Percentiles rank a stretch among this genome's conserved stretches.
phyloP scores from a whole-genome alignment of 2,329 filamentous ascomycete species.

The Domatiomyces globalis region DNA sequence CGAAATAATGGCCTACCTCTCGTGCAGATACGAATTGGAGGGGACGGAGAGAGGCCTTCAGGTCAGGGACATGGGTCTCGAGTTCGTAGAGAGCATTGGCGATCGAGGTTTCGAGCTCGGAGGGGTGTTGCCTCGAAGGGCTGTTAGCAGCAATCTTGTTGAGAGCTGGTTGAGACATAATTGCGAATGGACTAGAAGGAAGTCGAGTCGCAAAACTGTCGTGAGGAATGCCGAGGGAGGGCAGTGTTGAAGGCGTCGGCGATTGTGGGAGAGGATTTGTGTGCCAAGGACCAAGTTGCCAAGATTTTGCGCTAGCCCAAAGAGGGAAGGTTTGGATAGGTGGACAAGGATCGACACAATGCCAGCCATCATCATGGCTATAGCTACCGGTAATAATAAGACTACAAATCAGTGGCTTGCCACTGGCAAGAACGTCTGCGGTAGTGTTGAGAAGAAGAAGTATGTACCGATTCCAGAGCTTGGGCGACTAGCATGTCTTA shows the following conservation, averaged over 20 bases:
- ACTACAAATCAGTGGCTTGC: no score
- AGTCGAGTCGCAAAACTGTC: background rate
- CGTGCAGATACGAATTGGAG: slow-evolving; percentile 98
- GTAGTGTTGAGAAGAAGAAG: no score
- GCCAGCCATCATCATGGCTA: slow-evolving; percentile 27
- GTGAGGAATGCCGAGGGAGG: background rate
- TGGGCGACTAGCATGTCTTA: no score
- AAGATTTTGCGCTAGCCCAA: background rate
- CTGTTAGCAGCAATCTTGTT: slow-evolving; percentile 99
- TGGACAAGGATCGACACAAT: slow-evolving; percentile 44
- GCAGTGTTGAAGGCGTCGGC: background rate
- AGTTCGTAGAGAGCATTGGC: slow-evolving; percentile 96
- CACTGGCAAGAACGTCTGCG: no score
- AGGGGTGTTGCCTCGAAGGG: slow-evolving; percentile 88
- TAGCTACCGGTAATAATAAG: no score
- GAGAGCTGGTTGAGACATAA: slow-evolving; percentile 51
- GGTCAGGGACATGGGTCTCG: slow-evolving; percentile 97
- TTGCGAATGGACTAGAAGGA: slow-evolving; percentile 25
- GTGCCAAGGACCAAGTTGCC: background rate
- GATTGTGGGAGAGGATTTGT: background rate
- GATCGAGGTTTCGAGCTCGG: slow-evolving; percentile 94
- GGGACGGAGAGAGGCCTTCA: slow-evolving; percentile 89
- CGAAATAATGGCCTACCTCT: slow-evolving; percentile 55
- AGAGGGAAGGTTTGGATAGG: slow-evolving; percentile 21
- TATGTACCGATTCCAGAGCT: no score